Conservation (phyloP, 768 basidiomycete genomes). For the Trametes villosa region DNA sequence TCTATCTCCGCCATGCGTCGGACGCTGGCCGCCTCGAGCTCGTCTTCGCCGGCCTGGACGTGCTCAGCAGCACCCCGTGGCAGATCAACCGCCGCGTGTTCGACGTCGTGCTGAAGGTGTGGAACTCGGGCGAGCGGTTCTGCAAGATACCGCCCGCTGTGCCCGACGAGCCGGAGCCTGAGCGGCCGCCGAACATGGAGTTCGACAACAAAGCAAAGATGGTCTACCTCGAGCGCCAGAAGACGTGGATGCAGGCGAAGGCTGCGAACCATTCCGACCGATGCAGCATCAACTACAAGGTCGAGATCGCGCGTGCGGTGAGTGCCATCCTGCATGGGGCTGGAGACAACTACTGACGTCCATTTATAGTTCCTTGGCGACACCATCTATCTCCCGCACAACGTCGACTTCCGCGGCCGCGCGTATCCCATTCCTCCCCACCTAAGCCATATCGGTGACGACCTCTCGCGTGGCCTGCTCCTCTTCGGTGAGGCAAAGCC, state of each 20-base stretch:
- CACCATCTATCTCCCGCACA: conserved; percentile 91
- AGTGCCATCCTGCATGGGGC: conserved; percentile 33
- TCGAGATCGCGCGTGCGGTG: conserved; percentile 93
- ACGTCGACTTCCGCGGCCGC: conserved; percentile 95
- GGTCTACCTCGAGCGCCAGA: conserved; percentile 59
- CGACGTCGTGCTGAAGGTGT: conserved; percentile 58
- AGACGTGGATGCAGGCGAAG: conserved; percentile 57
- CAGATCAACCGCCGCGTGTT: conserved; percentile 73
- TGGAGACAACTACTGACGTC: conserved; percentile 1
- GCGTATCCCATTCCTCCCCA: conserved; percentile 97
- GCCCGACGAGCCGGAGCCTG: conserved; percentile 68
- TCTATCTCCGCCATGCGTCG: conserved; percentile 77
- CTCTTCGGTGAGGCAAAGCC: conserved; percentile 80
- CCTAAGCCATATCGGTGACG: conserved; percentile 94
- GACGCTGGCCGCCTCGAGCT: conserved; percentile 76
- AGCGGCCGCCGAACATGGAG: conserved; percentile 50
- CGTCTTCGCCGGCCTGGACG: conserved; percentile 88
- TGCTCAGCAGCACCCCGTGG: conserved; percentile 91
- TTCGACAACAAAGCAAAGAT: conserved; percentile 59
- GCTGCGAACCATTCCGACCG: conserved; percentile 89
- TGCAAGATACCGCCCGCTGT: conserved; percentile 83
- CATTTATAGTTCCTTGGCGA: conserved; percentile 77
- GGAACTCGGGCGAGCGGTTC: conserved; percentile 85
- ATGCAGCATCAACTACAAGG: conserved; percentile 93
- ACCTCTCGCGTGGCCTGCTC: conserved; percentile 86